Percentiles rank a stretch among this genome's conserved stretches.
Evolutionary conservation across 2,329 filamentous ascomycete genomes (phyloP).

Genomic region (Leptosphaerulina australis): DNA sequence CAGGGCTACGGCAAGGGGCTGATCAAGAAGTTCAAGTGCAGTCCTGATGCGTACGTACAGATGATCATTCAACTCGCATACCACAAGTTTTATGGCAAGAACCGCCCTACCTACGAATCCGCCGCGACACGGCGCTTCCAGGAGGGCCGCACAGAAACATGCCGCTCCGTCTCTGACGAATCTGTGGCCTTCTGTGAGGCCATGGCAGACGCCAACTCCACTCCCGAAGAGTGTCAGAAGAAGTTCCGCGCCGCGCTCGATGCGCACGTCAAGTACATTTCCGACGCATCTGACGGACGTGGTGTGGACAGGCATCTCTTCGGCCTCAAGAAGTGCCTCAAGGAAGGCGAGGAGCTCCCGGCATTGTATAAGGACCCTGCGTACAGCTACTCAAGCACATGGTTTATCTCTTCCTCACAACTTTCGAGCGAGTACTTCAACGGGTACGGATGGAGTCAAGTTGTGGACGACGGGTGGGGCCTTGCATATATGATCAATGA

Average conservation of each 20-base stretch:
- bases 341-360: constrained; percentile 79
- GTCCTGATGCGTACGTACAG: constrained; percentile 95
- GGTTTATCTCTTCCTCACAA: constrained; percentile 89
- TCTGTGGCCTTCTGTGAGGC: constrained; percentile 87
- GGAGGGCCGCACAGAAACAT: constrained; percentile 94
- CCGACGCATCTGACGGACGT: constrained; percentile 85
- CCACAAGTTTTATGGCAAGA: constrained; percentile 98
- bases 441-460: constrained; percentile 98
- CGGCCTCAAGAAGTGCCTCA: constrained; percentile 88
- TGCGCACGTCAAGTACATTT: constrained; percentile 88
- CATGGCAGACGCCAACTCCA: constrained; percentile 72
- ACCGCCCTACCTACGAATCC: constrained; percentile 96
- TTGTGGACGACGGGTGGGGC: constrained; percentile 92
- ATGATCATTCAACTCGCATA: constrained; percentile 99
- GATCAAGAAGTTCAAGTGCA: constrained; percentile 99
- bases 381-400: constrained; percentile 80
- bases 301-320: constrained; percentile 98
- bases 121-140: constrained; percentile 95
- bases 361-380: constrained; percentile 86
- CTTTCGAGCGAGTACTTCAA: constrained; percentile 97
- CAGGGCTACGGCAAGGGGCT: constrained; percentile 97
- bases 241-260: constrained; percentile 83
- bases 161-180: constrained; percentile 88
- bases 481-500: constrained; percentile 99
- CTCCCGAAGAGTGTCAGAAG: constrained; percentile 69